These are phyloP conservation scores for Straminergon stramineum DNA, from an alignment of 225 moss, liverwort and hornwort species.

Conservation along the genomic window DNA sequence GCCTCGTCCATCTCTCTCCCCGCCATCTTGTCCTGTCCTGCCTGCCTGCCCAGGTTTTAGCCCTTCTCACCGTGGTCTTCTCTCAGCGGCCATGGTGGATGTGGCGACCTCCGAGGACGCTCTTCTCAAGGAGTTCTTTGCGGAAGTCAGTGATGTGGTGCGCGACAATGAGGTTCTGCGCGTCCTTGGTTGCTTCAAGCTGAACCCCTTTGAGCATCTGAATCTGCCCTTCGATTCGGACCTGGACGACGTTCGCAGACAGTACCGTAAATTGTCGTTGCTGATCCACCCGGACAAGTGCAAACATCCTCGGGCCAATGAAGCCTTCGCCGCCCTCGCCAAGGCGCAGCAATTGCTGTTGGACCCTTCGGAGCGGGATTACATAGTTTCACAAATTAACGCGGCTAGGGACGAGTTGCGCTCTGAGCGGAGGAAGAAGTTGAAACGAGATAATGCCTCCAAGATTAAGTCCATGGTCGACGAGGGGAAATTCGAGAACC, in stretches of 20 bases:
- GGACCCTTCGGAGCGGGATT: constrained; percentile 83
- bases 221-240: constrained; percentile 77
- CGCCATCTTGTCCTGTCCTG: neutral
- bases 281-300: constrained; percentile 98
- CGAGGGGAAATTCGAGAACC: constrained; percentile 84
- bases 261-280: constrained; percentile 93
- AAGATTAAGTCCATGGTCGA: constrained; percentile 99
- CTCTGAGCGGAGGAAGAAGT: constrained; percentile 77
- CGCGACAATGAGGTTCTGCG: constrained; percentile 96
- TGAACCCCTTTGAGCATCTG: constrained; percentile 94
- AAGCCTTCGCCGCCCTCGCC: constrained; percentile 87
- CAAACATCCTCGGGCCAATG: constrained; percentile 86
- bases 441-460: constrained; percentile 95
- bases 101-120: constrained; percentile 60
- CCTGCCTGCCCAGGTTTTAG: neutral
- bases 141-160: constrained; percentile 96
- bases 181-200: constrained; percentile 92
- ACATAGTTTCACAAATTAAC: constrained; percentile 82
- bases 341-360: constrained; percentile 90
- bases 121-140: constrained; percentile 91
- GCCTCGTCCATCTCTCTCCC: neutral
- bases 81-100: constrained; percentile 48
- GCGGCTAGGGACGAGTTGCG: constrained; percentile 89
- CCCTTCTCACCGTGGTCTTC: neutral
- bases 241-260: constrained; percentile 78